These are phyloP conservation scores for Incumbomyces delicatus DNA, from an alignment of 2,329 filamentous ascomycete genomes.

Conservation along the genomic window DNA sequence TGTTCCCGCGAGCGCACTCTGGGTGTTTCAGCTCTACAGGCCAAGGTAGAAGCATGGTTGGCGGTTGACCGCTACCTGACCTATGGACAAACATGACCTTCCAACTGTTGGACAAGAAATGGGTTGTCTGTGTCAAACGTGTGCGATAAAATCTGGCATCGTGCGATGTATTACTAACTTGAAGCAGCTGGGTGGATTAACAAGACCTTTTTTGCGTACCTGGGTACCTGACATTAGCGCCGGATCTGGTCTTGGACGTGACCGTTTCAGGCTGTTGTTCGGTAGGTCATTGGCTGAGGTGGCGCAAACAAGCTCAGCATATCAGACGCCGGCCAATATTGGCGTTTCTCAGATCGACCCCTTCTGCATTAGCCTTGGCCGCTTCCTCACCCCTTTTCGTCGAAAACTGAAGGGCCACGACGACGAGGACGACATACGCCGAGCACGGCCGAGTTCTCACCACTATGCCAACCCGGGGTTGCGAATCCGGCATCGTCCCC, in stretches of 20 bases:
- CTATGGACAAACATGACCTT: background rate
- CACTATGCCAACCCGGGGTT: background rate
- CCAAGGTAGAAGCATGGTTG: too few relatives aligned
- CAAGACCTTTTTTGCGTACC: too few relatives aligned
- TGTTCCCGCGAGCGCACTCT: too few relatives aligned
- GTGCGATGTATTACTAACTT: too few relatives aligned
- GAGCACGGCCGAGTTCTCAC: background rate
- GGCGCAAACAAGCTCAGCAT: slow-evolving; percentile 1
- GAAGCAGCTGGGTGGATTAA: background rate
- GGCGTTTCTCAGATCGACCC: background rate
- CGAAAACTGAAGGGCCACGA: background rate
- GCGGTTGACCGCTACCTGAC: too few relatives aligned
- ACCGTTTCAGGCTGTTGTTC: slow-evolving; percentile 1
- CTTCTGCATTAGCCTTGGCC: background rate
- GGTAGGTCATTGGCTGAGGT: background rate
- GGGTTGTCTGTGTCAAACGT: too few relatives aligned
- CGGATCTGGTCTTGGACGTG: background rate
- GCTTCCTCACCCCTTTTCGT: background rate
- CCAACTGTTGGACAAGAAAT: too few relatives aligned
- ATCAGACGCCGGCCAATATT: slow-evolving; percentile 1
- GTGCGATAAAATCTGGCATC: too few relatives aligned
- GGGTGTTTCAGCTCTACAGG: too few relatives aligned
- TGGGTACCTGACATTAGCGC: slow-evolving; percentile 5
- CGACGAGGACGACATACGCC: too few relatives aligned
- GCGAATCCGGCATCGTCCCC: background rate